Base-by-base conservation (phyloP, 1,284 basidiomycete species). In the Trametes versicolor region DNA sequence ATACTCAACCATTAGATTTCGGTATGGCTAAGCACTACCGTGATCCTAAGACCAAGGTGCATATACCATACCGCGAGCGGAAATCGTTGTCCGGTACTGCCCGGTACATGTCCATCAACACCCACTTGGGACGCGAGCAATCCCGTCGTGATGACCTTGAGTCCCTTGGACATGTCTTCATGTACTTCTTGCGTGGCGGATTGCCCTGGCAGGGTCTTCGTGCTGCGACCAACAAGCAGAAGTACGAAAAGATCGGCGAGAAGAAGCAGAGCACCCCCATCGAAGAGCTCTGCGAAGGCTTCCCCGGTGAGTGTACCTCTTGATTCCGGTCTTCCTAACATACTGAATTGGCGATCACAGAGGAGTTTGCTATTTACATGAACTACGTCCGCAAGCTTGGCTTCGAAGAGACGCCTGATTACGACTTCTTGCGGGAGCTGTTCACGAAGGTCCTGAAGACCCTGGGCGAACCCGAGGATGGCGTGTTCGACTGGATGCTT, bases 21-120 rank as follows among this genome's bases (percentile, higher is more conserved):
- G 97, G 97, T 72, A 94, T 99, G 86, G 97, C 97, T 58, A 99
- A 99, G 81, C 96, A 98, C 80, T 99, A 98, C 82, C 92, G 97
- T 62, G 97, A 99, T 81, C 97, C 97, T 21, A 98, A 97, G 84
- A 97, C 96, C 5, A 97, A 97, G 79, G 87, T 95, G 56, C 97
- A 99, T 81, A 99, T 99, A 68, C 97, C 97, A 32, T 99, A 99
- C 83, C 89, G 97, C 72, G 97, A 99, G 82, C 96, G 97, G 81
- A 99, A 99, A 86, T 98, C 96, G 70, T 82, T 99, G 62, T 98
- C 96, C 19, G 98, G 97, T 54, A 99, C 97, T 25, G 97, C 97
- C 54, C 93, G 97, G 61, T 99, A 99, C 84, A 99, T 98, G 85
- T 97, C 95, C 50, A 99, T 99, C 86, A 99, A 99, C 80, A 99